Base-by-base conservation (phyloP, 2,329 filamentous ascomycete genomes). In the Madurella fahalii region DNA sequence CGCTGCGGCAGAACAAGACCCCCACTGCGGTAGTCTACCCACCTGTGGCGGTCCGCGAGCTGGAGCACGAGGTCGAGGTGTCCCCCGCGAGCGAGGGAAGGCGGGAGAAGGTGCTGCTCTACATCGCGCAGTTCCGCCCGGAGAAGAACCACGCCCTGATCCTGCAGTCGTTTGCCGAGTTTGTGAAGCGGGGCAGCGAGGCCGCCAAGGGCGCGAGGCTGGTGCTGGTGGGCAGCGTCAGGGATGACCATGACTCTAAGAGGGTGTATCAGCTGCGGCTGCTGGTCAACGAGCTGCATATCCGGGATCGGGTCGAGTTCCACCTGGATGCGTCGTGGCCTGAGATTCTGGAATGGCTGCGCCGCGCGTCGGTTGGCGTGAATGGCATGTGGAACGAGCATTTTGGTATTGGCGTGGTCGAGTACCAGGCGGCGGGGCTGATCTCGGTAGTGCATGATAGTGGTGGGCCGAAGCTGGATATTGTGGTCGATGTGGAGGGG, bases 361-460 rank as follows among this genome's bases (percentile, higher is more conserved):
- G 83, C 50, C 84, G 77, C 58, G 85, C 88, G 4, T 93, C 84
- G 16, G 82, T 99, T 1, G 94, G 94, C 47, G 91, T 95, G 31
- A 99, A 99, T 64, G 90, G 89, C 66, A 99, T 99, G 94, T 99
- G 94, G 93, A 97, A 96, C 69, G 94, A 99, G 74, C 94, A 99
- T 71, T 99, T 99, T 69, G 94, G 94, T 18, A 99, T 99, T 56
- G 94, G 94, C 1, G 92, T 97, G 15, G 94, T 99, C 40, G 94
- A 99, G 75, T 99, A 97, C 68, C 92, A 97, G 69, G 94, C 94
- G 4, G 94, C 94, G 0, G 94, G 94, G 1, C 76, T 99, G 54
- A 91, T 99, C 54, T 85, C 87, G 5, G 92, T 99, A 0, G 94
- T 97, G 9, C 94, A 99, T 65, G 79, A 96, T 70, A 94, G 89